Base-by-base conservation (phyloP, 208 protist genomes). In the Acanthamoeba sp. region DNA sequence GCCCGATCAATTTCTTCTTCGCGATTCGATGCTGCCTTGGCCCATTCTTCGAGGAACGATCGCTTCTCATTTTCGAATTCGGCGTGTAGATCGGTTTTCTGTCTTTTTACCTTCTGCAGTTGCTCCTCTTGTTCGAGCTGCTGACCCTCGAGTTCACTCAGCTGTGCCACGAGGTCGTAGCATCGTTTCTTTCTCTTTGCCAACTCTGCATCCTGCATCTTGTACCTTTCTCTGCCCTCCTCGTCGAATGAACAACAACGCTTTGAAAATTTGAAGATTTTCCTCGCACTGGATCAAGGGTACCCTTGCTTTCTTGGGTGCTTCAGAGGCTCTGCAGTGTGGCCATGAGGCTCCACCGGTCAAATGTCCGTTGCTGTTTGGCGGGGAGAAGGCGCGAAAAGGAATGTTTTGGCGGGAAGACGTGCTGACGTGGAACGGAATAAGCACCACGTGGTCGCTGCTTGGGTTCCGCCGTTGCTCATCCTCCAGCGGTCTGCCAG, bases 81-180 rank as follows among this genome's bases (percentile, higher is more conserved):
- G 7, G 7, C 10, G 20, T 48, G 32, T 9, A 80, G 32, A 27
- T 80, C 36, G 34, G 36, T 80, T 45, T 62, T 57, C 22, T 40
- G 78, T 40, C 34, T 24, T 27, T 87, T 87, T 6, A 40, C n/a
- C 78, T 34, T 10, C 20, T 40, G 78, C 29, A 87, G 78, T 4
- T 59, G 38, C 32, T 87, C 78, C 12, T 87, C 78, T 16, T 62
- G 78, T 18, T 38, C 78, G 29, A 7, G 40, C 24, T 52, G 34
- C 24, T 62, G 18, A 24, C 27, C 42, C 16, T 87, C 78, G 78
- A 87, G 27, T 16, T 87, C 78, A 40, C 18, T 22, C 3, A 87
- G 78, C 22, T 59, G 78, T 18, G 22, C 45, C 42, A 87, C 78
- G 20, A 87, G 78, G 62, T 87, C 78, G n/a, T 62, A 87, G 29